Conservation (phyloP, 495 filamentous ascomycete species). For the Penicillium maclennaniae region DNA sequence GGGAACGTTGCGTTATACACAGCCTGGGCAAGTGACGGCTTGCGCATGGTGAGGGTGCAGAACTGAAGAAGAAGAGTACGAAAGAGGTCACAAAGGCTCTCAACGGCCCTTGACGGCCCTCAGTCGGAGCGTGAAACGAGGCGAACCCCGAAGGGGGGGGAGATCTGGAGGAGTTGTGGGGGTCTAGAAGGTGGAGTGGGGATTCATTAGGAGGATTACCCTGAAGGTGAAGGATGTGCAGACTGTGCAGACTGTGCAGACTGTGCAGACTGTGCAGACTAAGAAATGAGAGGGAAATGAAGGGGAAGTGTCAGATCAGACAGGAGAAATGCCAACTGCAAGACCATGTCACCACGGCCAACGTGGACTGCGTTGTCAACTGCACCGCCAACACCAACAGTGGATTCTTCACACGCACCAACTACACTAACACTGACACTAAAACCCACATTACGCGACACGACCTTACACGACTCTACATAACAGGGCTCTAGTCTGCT, state of each 20-base stretch:
- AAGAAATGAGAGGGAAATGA: not conserved
- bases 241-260: too few species aligned
- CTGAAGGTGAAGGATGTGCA: too few species aligned
- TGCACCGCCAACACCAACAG: constrained; percentile 6
- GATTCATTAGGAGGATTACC: constrained; percentile 1
- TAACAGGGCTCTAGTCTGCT: not conserved
- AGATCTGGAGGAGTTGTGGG: constrained; percentile 8
- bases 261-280: too few species aligned
- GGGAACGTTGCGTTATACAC: constrained; percentile 58
- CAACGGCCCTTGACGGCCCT: not conserved
- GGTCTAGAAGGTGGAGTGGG: constrained; percentile 7
- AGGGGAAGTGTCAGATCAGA: constrained; percentile 1
- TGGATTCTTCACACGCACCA: constrained; percentile 2
- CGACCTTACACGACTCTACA: too few species aligned
- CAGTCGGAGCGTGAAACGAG: constrained; percentile 10
- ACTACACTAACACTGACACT: not conserved
- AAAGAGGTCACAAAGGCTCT: not conserved
- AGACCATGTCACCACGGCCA: not conserved
- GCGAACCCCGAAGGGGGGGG: constrained; percentile 1
- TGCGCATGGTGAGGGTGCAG: constrained; percentile 49
- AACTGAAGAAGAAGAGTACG: not conserved
- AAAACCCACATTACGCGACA: not conserved
- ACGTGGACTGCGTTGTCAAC: not conserved
- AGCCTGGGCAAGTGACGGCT: constrained; percentile 50
- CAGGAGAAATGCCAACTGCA: not conserved